A percentile compares a stretch with the other conserved stretches of the same genome.
Conservation (phyloP, 208 protist species). For the Wallacemonas sp. region DNA sequence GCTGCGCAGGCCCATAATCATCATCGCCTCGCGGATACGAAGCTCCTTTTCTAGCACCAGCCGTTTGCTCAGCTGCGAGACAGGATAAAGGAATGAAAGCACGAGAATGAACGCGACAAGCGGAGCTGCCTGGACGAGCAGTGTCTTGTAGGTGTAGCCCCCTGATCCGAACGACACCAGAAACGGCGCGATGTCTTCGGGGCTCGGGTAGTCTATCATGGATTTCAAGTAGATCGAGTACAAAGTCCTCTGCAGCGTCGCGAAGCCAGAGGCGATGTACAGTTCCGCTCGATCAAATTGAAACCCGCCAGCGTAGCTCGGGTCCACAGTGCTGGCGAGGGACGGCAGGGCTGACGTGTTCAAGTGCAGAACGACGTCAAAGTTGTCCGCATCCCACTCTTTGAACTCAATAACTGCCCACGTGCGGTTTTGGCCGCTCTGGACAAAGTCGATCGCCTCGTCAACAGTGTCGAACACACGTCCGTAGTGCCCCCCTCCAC, state of each 20-base stretch:
- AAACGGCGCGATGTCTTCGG: slow-evolving; percentile 25
- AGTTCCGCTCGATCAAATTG: slow-evolving; percentile 31
- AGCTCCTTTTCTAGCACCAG: slow-evolving; percentile 67
- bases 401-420: slow-evolving; percentile 54
- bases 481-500: not conserved
- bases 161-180: slow-evolving; percentile 28
- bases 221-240: slow-evolving; percentile 33
- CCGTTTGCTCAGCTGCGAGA: slow-evolving; percentile 45
- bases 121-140: slow-evolving; percentile 40
- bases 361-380: slow-evolving; percentile 51
- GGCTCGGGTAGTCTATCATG: slow-evolving; percentile 14
- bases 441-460: slow-evolving; percentile 20
- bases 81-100: slow-evolving; percentile 50
- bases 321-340: slow-evolving; percentile 21
- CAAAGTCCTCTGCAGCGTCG: slow-evolving; percentile 35
- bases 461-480: slow-evolving; percentile 36
- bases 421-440: not conserved
- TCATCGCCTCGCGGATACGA: slow-evolving; percentile 53
- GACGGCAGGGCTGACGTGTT: slow-evolving; percentile 38
- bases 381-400: slow-evolving; percentile 24
- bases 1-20: slow-evolving; percentile 60
- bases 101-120: slow-evolving; percentile 46
- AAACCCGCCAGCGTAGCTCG: slow-evolving; percentile 39
- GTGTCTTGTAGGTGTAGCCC: slow-evolving; percentile 36
- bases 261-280: slow-evolving; percentile 56